Conservation (phyloP, 148 eudicot species). For the Heliamphora exappendiculata region DNA sequence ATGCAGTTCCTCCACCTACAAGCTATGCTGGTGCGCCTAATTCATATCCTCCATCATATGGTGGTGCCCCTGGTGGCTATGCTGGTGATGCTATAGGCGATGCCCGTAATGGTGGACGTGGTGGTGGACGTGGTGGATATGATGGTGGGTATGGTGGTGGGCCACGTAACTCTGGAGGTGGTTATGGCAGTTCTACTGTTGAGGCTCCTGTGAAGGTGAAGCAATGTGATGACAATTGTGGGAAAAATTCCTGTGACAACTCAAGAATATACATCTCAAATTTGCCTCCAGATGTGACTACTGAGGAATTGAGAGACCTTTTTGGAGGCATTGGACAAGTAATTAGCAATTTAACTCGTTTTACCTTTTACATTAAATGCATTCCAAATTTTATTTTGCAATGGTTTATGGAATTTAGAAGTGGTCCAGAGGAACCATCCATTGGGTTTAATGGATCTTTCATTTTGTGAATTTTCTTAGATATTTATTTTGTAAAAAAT, state of each 20-base stretch:
- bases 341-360: constrained; percentile 20
- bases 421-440: neutral
- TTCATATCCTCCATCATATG: constrained; percentile 74
- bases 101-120: constrained; percentile 55
- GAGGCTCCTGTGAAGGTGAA: constrained; percentile 68
- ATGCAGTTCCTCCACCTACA: constrained; percentile 85
- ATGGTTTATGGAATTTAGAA: neutral
- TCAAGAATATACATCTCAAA: constrained; percentile 87
- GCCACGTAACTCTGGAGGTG: constrained; percentile 38
- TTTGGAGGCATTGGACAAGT: constrained; percentile 98
- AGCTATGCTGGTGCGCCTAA: constrained; percentile 74
- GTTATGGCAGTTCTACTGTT: constrained; percentile 43
- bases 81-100: constrained; percentile 46
- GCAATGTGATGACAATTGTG: constrained; percentile 89
- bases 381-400: neutral
- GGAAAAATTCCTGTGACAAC: constrained; percentile 78
- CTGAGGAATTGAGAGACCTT: constrained; percentile 74
- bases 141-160: constrained; percentile 60
- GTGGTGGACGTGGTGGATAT: constrained; percentile 62
- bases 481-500: neutral
- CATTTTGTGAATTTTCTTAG: neutral
- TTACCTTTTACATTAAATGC: neutral
- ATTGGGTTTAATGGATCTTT: neutral
- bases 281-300: constrained; percentile 81
- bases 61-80: constrained; percentile 59